A percentile compares a stretch with the other conserved stretches of the same genome.
Evolutionary conservation across 352 stramenopile genomes (phyloP).

Genomic region (Phytophthora idaei): DNA sequence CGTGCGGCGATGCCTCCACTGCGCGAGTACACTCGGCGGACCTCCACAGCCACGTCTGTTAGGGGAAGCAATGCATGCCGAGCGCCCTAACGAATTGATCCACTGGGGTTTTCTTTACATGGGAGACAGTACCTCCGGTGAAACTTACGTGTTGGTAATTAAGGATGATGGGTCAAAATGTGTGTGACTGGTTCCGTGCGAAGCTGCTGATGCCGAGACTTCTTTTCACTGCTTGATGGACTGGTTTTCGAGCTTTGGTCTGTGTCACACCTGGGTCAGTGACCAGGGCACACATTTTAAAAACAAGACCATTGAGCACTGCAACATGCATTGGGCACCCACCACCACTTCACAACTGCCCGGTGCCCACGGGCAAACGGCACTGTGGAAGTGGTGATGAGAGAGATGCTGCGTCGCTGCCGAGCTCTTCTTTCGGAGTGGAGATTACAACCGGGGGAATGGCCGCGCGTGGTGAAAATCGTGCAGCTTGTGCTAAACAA

Average conservation of each 20-base stretch:
- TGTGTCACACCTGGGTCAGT: slow-evolving; percentile 24
- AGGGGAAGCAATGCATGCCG: slow-evolving; percentile 10
- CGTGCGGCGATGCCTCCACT: slow-evolving; percentile 9
- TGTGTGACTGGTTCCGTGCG: background rate
- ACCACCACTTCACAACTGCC: no score
- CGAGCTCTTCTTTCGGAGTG: no score
- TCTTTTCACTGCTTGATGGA: background rate
- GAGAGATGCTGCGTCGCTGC: no score
- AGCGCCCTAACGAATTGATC: background rate
- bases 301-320: slow-evolving; percentile 13
- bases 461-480: no score
- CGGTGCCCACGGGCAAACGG: no score
- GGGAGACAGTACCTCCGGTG: background rate
- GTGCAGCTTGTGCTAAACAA: no score
- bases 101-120: background rate
- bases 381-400: no score
- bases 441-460: no score
- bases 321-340: no score
- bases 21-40: slow-evolving; percentile 7
- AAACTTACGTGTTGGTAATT: background rate
- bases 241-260: slow-evolving; percentile 13
- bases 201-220: background rate
- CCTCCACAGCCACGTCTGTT: slow-evolving; percentile 4
- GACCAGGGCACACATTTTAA: slow-evolving; percentile 31
- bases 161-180: slow-evolving; percentile 5